Percentiles rank a stretch among this genome's conserved stretches.
Evolutionary conservation across 164 flowering plant species (phyloP).

Genomic region (Magnolia kwangsiensis): DNA sequence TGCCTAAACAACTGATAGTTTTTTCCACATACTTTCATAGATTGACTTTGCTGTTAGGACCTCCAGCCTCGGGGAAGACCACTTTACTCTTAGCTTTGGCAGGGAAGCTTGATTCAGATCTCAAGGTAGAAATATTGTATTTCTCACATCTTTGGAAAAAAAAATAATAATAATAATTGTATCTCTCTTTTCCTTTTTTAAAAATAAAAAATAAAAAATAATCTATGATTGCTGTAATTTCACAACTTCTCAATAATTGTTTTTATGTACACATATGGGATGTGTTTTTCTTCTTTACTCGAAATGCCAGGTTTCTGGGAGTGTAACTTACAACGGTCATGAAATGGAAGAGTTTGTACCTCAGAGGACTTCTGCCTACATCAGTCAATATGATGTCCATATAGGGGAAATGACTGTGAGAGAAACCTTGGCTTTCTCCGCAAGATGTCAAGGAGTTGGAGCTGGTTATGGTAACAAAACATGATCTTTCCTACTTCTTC

Average conservation of each 20-base stretch:
- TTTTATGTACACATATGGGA: neutral
- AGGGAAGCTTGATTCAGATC: conserved; percentile 61
- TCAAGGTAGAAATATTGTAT: neutral
- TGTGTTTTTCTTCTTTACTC: neutral
- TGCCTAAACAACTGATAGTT: neutral
- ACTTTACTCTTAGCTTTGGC: conserved; percentile 81
- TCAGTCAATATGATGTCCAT: conserved; percentile 90
- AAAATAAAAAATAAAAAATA: no score
- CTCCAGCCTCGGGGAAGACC: conserved; percentile 93
- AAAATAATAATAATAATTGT: no score
- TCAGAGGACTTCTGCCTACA: conserved; percentile 82
- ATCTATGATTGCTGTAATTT: neutral
- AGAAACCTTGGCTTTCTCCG: conserved; percentile 85
- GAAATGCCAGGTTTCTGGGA: conserved; percentile 60
- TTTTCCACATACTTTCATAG: conserved; percentile 25
- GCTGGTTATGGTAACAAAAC: conserved; percentile 59
- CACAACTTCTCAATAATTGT: neutral
- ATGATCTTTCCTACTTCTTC: neutral
- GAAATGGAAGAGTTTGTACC: conserved; percentile 73
- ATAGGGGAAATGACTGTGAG: conserved; percentile 97
- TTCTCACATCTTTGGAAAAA: no score
- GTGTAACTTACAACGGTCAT: conserved; percentile 78
- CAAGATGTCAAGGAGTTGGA: conserved; percentile 91
- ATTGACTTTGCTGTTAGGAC: conserved; percentile 83
- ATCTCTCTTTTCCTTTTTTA: no score